Conservation (phyloP, 1,284 basidiomycete species). For the Boletus smithii region DNA sequence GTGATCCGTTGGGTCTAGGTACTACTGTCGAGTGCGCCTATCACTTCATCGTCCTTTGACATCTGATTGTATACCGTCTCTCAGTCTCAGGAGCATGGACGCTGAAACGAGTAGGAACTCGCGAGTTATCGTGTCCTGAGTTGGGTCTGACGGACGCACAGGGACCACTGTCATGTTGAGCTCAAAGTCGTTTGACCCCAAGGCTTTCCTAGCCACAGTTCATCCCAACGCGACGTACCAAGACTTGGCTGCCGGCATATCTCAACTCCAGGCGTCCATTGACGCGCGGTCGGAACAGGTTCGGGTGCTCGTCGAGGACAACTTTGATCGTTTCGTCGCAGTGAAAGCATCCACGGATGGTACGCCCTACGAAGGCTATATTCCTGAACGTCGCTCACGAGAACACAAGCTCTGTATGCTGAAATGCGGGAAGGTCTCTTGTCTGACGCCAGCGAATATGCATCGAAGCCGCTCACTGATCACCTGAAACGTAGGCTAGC, state of each 20-base stretch:
- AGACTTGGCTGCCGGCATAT: slow-evolving; percentile 78
- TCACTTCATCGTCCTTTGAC: slow-evolving; percentile 4
- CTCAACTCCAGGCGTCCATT: slow-evolving; percentile 70
- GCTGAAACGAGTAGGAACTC: slow-evolving; percentile 59
- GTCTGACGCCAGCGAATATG: slow-evolving; percentile 75
- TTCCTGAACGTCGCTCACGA: slow-evolving; percentile 7
- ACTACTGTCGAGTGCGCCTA: slow-evolving; percentile 55
- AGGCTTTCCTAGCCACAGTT: slow-evolving; percentile 85
- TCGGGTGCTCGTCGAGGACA: slow-evolving; percentile 92
- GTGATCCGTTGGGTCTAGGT: slow-evolving; percentile 69
- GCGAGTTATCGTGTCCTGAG: background rate
- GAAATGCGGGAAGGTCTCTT: slow-evolving; percentile 93
- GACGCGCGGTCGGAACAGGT: slow-evolving; percentile 92
- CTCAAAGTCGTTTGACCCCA: slow-evolving; percentile 96
- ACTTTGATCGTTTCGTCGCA: slow-evolving; percentile 96
- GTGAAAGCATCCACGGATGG: slow-evolving; percentile 97
- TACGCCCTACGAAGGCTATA: slow-evolving; percentile 36
- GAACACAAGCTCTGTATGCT: slow-evolving; percentile 69
- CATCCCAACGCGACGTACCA: slow-evolving; percentile 97
- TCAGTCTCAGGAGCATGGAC: slow-evolving; percentile 65
- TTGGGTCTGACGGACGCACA: slow-evolving; percentile 34
- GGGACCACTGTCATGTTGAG: slow-evolving; percentile 79
- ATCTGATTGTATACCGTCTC: slow-evolving; percentile 1
- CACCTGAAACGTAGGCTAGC: slow-evolving; percentile 71
- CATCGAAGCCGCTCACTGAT: slow-evolving; percentile 77